Base-by-base conservation (phyloP, 2,329 filamentous ascomycete species). In the Cladophialophora yegresii region DNA sequence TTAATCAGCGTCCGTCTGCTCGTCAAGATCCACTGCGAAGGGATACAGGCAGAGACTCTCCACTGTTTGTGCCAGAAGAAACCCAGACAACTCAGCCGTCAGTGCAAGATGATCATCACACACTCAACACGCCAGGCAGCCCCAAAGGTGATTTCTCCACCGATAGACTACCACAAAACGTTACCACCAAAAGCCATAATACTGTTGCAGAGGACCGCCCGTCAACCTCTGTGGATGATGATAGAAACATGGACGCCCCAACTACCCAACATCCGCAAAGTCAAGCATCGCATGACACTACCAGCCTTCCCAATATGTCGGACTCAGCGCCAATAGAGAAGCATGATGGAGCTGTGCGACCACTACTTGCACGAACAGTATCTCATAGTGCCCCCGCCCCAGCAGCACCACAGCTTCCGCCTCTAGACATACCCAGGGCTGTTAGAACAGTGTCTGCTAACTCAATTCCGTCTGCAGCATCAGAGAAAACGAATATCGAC, bases 61-160 rank as follows among this genome's bases (percentile, higher is more conserved):
- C 57, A 30, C 55, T 64, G n/a, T 64, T 67, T 40, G 43, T 68
- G 13, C 64, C 65, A 13, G 66, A 65, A n/a, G 49, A 62, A 26
- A 20, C 20, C 16, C 23, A 47, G 5, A 13, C 4, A n/a, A 32
- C 9, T 28, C 28, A 20, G 20, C 51, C 4, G 28, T 33, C 20
- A 54, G 20, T n/a, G 16, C 36, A 40, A 36, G 16, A 26, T 23
- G 22, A 8, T 26, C 7, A 43, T 43, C 13, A 43, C 36, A n/a
- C 16, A 43, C 13, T 20, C 16, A 16, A 43, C 16, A 43, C 36
- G n/a, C 5, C 20, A 20, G 20, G 26, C 47, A 51, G 47, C 22
- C 36, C 36, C 36, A 43, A 43, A 43, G 36, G 2, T 43, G 36
- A 43, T 6, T 16, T 16, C 36, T 6, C 16, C 13, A 16, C 36